Evolutionary conservation across 495 filamentous ascomycete species (phyloP).

Genomic region (Aspergillus sparsus): DNA sequence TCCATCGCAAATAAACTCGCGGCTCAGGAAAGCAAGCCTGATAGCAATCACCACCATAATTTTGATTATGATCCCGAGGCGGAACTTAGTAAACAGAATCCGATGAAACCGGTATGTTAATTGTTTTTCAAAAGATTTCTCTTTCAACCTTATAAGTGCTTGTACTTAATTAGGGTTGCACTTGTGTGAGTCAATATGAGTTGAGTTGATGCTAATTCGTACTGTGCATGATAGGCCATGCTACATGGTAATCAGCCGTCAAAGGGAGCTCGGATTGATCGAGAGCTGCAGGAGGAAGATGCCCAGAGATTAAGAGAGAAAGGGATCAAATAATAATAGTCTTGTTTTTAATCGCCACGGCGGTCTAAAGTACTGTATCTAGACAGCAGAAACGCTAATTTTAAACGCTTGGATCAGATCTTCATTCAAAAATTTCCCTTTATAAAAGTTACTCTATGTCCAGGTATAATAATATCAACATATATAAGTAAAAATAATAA

Average conservation of each 20-base stretch:
- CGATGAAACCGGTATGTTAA: conserved; percentile 64
- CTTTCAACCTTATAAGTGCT: too few species aligned
- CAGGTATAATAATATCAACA: neutral
- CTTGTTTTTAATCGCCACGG: neutral
- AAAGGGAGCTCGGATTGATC: conserved; percentile 70
- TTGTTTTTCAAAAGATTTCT: neutral
- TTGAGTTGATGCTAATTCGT: conserved; percentile 11
- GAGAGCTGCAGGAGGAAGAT: conserved; percentile 67
- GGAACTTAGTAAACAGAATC: conserved; percentile 59
- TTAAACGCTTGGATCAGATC: neutral
- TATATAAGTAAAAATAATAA: conserved; percentile 4
- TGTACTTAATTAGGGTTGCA: too few species aligned
- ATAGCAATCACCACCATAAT: conserved; percentile 37
- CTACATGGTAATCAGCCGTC: conserved; percentile 71
- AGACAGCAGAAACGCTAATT: neutral
- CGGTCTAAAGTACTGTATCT: too few species aligned
- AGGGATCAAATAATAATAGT: conserved; percentile 46
- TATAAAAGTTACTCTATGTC: neutral
- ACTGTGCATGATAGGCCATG: conserved; percentile 53
- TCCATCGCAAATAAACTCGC: conserved; percentile 77
- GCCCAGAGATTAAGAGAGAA: conserved; percentile 66
- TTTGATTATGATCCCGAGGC: conserved; percentile 53
- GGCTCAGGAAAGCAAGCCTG: conserved; percentile 51
- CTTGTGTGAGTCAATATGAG: too few species aligned
- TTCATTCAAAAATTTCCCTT: neutral